Percentiles rank a stretch among this genome's conserved stretches.
These are phyloP conservation scores for Plasmodium adleri DNA, from an alignment of 169 alveolate genomes.

Conservation along the genomic window DNA sequence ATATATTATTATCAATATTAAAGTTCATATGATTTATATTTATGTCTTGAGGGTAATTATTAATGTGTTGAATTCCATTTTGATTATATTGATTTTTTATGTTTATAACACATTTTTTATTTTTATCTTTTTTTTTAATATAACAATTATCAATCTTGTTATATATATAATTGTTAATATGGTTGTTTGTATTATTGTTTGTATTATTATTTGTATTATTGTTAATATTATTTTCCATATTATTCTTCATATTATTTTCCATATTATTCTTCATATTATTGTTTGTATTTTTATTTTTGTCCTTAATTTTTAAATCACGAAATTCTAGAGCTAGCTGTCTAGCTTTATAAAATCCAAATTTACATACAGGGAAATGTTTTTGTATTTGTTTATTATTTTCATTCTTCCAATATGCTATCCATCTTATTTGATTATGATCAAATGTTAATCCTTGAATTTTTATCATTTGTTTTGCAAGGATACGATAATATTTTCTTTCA, in stretches of 20 bases:
- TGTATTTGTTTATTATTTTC: constrained; percentile 83
- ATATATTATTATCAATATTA: too few relatives aligned
- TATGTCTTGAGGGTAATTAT: too few relatives aligned
- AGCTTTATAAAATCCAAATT: constrained; percentile 82
- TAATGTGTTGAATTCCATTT: too few relatives aligned
- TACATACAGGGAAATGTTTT: constrained; percentile 84
- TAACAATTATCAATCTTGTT: not conserved
- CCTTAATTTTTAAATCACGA: constrained; percentile 31
- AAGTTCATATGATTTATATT: too few relatives aligned
- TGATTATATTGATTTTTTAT: not conserved
- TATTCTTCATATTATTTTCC: not conserved
- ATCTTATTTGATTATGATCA: constrained; percentile 85
- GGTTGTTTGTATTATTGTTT: not conserved
- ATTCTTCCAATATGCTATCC: constrained; percentile 87
- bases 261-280: not conserved
- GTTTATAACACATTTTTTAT: not conserved
- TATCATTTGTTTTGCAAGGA: constrained; percentile 79
- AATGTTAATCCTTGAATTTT: constrained; percentile 84
- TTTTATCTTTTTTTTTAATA: not conserved
- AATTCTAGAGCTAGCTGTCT: constrained; percentile 83
- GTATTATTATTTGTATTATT: not conserved
- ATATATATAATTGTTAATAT: not conserved
- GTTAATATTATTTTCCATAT: not conserved
- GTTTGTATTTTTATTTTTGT: not conserved
- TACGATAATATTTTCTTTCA: constrained; percentile 79